Evolutionary conservation across 2,329 filamentous ascomycete genomes (phyloP).

Genomic region (Trichoderma endophyticum): DNA sequence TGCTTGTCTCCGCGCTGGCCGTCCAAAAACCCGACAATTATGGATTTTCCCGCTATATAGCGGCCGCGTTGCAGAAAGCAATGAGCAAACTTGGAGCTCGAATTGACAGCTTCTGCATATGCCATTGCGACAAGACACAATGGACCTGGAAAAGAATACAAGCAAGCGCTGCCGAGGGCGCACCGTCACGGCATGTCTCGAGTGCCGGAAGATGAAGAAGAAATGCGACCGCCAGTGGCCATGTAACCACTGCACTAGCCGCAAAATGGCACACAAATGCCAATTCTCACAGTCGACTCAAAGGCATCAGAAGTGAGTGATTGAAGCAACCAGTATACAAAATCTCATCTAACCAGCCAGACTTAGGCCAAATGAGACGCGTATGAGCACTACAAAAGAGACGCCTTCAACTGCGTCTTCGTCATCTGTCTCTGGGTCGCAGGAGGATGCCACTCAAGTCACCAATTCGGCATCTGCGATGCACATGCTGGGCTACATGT

Average conservation of each 20-base stretch:
- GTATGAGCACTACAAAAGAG: neutral
- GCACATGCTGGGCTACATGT: neutral
- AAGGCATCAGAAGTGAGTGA: neutral
- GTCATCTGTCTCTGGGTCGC: neutral
- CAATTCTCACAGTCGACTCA: neutral
- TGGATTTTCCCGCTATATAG: neutral
- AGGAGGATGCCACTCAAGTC: neutral
- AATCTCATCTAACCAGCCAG: neutral
- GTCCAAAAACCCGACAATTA: neutral
- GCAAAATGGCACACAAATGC: slow-evolving; percentile 1
- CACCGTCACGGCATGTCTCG: neutral
- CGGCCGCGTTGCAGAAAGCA: neutral
- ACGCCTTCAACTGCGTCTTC: neutral
- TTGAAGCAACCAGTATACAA: neutral
- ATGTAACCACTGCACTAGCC: neutral
- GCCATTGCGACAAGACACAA: neutral
- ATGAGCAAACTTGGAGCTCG: neutral
- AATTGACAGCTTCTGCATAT: neutral
- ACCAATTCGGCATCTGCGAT: neutral
- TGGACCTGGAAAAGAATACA: neutral
- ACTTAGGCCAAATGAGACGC: neutral
- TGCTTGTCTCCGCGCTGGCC: neutral
- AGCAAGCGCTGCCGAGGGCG: neutral
- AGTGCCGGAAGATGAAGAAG: slow-evolving; percentile 12
- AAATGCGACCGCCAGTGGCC: slow-evolving; percentile 7